Conservation (phyloP, 306 rosid genomes). For the Citrullus amarus region DNA sequence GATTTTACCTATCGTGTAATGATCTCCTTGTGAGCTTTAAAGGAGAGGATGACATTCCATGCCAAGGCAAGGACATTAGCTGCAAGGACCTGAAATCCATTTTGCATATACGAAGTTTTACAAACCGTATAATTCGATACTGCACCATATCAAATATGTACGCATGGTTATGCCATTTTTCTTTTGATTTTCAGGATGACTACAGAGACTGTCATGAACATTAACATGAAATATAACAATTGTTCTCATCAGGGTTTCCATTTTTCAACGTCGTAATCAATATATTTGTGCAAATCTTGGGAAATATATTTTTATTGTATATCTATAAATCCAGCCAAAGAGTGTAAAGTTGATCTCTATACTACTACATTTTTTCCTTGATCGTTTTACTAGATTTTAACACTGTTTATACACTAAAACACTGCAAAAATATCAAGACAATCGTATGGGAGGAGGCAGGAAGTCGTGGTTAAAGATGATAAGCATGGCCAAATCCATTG, state of each 20-base stretch:
- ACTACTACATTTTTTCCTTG: not conserved
- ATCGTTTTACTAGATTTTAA: not conserved
- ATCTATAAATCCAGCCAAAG: not conserved
- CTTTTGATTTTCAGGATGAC: not conserved
- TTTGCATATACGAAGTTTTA: not conserved
- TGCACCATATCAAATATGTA: not conserved
- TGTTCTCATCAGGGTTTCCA: not conserved
- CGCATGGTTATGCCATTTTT: not conserved
- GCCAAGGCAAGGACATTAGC: slow-evolving; percentile 66
- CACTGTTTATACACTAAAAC: not conserved
- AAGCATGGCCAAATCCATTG: not conserved
- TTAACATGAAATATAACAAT: not conserved
- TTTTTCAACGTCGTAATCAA: not conserved
- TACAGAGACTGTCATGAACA: not conserved
- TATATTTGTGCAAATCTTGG: not conserved
- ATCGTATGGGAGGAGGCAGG: not conserved
- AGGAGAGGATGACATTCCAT: slow-evolving; percentile 97
- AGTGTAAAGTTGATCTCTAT: not conserved
- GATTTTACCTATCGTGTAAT: slow-evolving; percentile 41
- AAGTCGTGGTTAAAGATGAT: not conserved
- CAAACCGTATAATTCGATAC: not conserved
- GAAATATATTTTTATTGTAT: not conserved
- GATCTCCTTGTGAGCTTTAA: slow-evolving; percentile 80
- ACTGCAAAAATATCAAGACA: not conserved
- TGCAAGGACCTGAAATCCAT: slow-evolving; percentile 71